These are phyloP conservation scores for Dryas integrifolia DNA, from an alignment of 331 rosid genomes.

Conservation along the genomic window DNA sequence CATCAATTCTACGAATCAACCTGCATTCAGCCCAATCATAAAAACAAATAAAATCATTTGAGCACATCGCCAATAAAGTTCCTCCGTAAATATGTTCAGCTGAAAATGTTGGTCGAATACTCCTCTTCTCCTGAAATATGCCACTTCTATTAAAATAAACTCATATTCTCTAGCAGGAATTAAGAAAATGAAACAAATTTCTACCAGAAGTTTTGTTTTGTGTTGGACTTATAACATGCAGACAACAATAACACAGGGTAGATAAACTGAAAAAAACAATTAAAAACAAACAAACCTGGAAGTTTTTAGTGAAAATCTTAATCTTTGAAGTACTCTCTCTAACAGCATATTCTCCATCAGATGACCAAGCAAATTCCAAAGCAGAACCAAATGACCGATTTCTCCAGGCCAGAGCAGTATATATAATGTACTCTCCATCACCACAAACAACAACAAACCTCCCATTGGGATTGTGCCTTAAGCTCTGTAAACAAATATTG, in stretches of 20 bases:
- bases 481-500: conserved; percentile 52
- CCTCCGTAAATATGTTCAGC: conserved; percentile 91
- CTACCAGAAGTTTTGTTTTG: not conserved
- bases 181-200: not conserved
- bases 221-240: not conserved
- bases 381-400: conserved; percentile 98
- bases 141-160: conserved; percentile 24
- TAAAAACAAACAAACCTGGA: conserved; percentile 63
- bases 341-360: conserved; percentile 94
- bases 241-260: not conserved
- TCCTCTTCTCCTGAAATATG: conserved; percentile 84
- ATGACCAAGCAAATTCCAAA: conserved; percentile 92
- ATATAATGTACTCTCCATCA: conserved; percentile 95
- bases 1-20: conserved; percentile 96
- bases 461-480: conserved; percentile 97
- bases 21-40: conserved; percentile 98
- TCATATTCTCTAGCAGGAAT: conserved; percentile 14
- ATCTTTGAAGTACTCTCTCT: conserved; percentile 96
- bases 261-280: not conserved
- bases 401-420: conserved; percentile 99
- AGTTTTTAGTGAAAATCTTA: conserved; percentile 82
- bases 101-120: conserved; percentile 91
- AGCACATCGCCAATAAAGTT: conserved; percentile 90
- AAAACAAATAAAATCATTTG: conserved; percentile 96
- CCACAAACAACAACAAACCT: conserved; percentile 98